Evolutionary conservation across 1,284 basidiomycete species (phyloP), one percentile per base, ranked within the genome.

Genomic region (Tylopilus orsonianus): DNA sequence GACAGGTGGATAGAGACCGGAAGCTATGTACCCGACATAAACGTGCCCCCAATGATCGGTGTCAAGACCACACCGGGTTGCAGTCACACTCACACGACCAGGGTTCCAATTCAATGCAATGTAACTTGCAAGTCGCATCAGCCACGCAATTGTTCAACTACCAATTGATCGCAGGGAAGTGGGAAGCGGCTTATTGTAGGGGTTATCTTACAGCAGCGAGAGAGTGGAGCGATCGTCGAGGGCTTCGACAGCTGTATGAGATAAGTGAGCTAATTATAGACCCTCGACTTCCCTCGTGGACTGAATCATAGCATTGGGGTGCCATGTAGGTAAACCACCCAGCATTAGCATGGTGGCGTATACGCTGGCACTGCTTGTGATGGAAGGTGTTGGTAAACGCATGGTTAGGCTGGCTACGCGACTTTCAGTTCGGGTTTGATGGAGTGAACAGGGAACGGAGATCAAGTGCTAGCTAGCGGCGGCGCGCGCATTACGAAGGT

Each of bases 261-360:
- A 35, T 14, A 33, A 20, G 4, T 12, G 19, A 6, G 16, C 19
- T 43, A 49, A 61, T 44, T 43, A 44, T 56, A 44, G 42, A 19
- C 12, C 22, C 16, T 23, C 8, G 16, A 29, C 14, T 32, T 44
- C 39, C 42, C 38, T 36, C 44, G 42, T n/a, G 32, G 50, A 42
- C 38, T 23, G 33, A 20, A 34, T 13, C 38, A 36, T 20, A n/a
- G 35, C 23, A 20, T 33, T 24, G 43, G 23, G 16, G 35, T 49
- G 24, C 24, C 38, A 56, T 23, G 44, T 20, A 22, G 27, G 30
- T 41, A 24, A 24, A 22, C 30, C 13, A n/a, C n/a, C n/a, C n/a
- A n/a, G n/a, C n/a, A n/a, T n/a, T 16, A 44, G 8, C 7, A 9
- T 19, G 26, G 41, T 26, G 20, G 14, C 5, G 20, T 18, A 34